Percentiles rank a stretch among this genome's conserved stretches.
Conservation (phyloP, 2,329 filamentous ascomycete species). For the Dactylellina cionopaga region DNA sequence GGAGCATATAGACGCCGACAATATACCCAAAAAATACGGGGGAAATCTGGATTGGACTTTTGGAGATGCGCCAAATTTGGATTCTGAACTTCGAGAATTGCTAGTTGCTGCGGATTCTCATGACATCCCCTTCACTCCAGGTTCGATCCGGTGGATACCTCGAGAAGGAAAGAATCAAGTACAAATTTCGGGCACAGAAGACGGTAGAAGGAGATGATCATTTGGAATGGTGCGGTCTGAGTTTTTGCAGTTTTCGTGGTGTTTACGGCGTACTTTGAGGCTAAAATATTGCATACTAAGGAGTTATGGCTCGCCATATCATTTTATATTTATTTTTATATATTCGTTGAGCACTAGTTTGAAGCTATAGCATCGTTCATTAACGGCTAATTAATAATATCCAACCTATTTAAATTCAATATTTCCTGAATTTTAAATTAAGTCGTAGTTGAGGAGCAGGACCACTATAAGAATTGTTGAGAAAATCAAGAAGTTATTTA, state of each 20-base stretch:
- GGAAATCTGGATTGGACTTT: slow-evolving; percentile 85
- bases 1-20: slow-evolving; percentile 79
- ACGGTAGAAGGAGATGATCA: slow-evolving; percentile 23
- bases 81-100: slow-evolving; percentile 67
- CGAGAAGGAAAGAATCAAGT: slow-evolving; percentile 3
- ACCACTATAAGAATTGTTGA: too few relatives aligned
- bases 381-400: too few relatives aligned
- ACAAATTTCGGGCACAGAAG: slow-evolving; percentile 1
- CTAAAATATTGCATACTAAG: slow-evolving; percentile 1
- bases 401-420: too few relatives aligned
- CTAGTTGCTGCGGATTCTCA: slow-evolving; percentile 12
- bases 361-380: too few relatives aligned
- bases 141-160: slow-evolving; percentile 27
- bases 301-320: too few relatives aligned
- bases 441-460: too few relatives aligned
- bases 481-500: too few relatives aligned
- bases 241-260: neutral
- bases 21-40: slow-evolving; percentile 92
- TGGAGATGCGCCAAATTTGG: slow-evolving; percentile 77
- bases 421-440: too few relatives aligned
- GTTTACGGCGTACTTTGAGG: neutral
- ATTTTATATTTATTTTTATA: neutral
- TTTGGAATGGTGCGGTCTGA: neutral
- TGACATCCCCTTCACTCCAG: slow-evolving; percentile 23
- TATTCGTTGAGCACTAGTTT: too few relatives aligned